Evolutionary conservation across 768 basidiomycete species (phyloP), one percentile per base, ranked within the genome.

Genomic region (Rhizopogon roseolus): DNA sequence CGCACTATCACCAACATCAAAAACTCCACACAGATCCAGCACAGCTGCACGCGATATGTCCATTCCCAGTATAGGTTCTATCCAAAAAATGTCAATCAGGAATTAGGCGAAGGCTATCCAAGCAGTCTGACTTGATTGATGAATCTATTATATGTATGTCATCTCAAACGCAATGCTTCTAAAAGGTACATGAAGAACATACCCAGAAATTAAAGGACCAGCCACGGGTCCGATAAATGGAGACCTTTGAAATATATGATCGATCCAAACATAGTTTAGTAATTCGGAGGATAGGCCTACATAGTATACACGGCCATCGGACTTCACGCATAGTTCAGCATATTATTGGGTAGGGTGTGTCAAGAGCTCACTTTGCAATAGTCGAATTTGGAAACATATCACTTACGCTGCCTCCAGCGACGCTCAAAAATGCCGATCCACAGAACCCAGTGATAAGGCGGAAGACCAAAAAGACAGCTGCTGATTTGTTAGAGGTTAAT

Each of bases 1-100:
- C 77, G 59, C 57, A 85, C 85, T 41, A 79, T 22, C 44, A 82
- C 62, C 7, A 93, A 68, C 0, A 79, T 70, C 7, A 78, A 46
- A 8, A 76, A 66, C 64, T 89, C 76, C 3, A 68, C 68, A 45
- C 79, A 81, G 0, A 79, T 74, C 92, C 90, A 93, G 19, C 87
- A 87, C 2, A 85, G 56, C 53, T 86, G 64, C 14, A 87, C 68
- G 53, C 84, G 81, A 69, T 85, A 93, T 0, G 88, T 89, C 90
- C 90, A 93, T 55, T 86, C 69, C 88, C 87, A 88, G 43, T 76
- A 60, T 1, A 76, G 56, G 58, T 84, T 72, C 80, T 88, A 45
- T 40, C 29, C 13, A 10, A 41, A 0, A 36, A 2, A 34, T 25
- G 46, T 59, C 41, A 58, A 50, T 44, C 5, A 48, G 29, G 38